Percentiles rank a stretch among this genome's conserved stretches.
These are phyloP conservation scores for Wickerhamomyces bovis DNA, from an alignment of 805 yeast species.

Conservation along the genomic window DNA sequence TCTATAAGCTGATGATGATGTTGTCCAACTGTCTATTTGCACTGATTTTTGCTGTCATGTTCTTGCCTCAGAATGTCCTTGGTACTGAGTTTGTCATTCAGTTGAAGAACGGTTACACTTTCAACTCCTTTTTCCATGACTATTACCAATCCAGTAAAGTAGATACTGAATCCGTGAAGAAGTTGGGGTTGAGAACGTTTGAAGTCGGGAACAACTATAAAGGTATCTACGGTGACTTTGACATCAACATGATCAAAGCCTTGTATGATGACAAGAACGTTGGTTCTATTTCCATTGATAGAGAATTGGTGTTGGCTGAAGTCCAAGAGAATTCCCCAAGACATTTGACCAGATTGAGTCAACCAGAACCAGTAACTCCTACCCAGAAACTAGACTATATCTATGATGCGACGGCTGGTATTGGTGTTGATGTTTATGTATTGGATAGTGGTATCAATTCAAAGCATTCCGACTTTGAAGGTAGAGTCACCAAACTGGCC, in stretches of 20 bases:
- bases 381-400: slow-evolving; percentile 31
- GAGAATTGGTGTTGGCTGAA: slow-evolving; percentile 29
- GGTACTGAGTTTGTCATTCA: slow-evolving; percentile 24
- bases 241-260: slow-evolving; percentile 23
- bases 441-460: slow-evolving; percentile 34
- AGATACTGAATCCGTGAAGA: slow-evolving; percentile 10
- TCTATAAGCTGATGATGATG: not conserved
- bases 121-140: slow-evolving; percentile 13
- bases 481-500: slow-evolving; percentile 35
- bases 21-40: not conserved
- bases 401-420: slow-evolving; percentile 37
- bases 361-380: slow-evolving; percentile 21
- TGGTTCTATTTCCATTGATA: slow-evolving; percentile 31
- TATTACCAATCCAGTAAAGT: slow-evolving; percentile 11
- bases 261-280: slow-evolving; percentile 31
- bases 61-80: slow-evolving; percentile 3
- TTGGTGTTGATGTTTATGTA: slow-evolving; percentile 32
- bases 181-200: slow-evolving; percentile 17
- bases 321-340: slow-evolving; percentile 37
- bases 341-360: slow-evolving; percentile 38
- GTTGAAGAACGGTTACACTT: slow-evolving; percentile 16
- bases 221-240: slow-evolving; percentile 33
- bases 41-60: not conserved
- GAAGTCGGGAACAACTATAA: slow-evolving; percentile 28
- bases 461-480: slow-evolving; percentile 38